These are phyloP conservation scores for Coemansia sp. DNA, from an alignment of 192 early-diverging fungal genomes.

Conservation along the genomic window DNA sequence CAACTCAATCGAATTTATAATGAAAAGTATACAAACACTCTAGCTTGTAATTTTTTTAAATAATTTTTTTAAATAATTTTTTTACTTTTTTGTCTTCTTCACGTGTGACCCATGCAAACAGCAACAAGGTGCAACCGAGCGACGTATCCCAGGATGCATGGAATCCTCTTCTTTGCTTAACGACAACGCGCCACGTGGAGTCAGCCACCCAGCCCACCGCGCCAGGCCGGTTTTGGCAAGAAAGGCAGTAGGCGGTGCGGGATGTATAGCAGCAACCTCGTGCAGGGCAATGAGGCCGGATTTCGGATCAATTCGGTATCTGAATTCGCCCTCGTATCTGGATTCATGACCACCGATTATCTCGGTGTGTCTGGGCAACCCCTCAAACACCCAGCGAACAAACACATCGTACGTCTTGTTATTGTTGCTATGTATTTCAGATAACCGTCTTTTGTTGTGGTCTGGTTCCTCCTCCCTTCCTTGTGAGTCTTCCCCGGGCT, in stretches of 20 bases:
- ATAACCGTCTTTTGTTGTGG: no score
- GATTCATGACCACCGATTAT: conserved; percentile 29
- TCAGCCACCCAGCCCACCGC: conserved; percentile 42
- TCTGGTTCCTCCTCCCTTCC: not conserved
- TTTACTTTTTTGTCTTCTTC: not conserved
- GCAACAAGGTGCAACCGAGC: not conserved
- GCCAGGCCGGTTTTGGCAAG: conserved; percentile 41
- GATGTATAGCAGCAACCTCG: conserved; percentile 50
- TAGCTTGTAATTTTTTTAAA: no score
- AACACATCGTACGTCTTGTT: conserved; percentile 17
- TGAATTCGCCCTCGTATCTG: conserved; percentile 54
- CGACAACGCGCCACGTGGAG: conserved; percentile 42
- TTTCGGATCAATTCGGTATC: conserved; percentile 31
- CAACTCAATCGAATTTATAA: no score
- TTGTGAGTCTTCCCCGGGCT: not conserved
- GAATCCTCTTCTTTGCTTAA: conserved; percentile 7
- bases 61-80: no score
- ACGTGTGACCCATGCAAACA: not conserved
- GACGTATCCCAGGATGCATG: not conserved
- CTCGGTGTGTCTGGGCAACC: conserved; percentile 33
- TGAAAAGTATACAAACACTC: no score
- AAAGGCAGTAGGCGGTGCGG: conserved; percentile 37
- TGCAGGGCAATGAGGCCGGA: conserved; percentile 36
- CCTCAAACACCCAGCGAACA: conserved; percentile 55
- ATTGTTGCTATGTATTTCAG: not conserved